Percentiles rank a stretch among this genome's conserved stretches.
phyloP scores from a whole-genome alignment of 2,329 filamentous ascomycete species.

The Mollisiaceae sp. region DNA sequence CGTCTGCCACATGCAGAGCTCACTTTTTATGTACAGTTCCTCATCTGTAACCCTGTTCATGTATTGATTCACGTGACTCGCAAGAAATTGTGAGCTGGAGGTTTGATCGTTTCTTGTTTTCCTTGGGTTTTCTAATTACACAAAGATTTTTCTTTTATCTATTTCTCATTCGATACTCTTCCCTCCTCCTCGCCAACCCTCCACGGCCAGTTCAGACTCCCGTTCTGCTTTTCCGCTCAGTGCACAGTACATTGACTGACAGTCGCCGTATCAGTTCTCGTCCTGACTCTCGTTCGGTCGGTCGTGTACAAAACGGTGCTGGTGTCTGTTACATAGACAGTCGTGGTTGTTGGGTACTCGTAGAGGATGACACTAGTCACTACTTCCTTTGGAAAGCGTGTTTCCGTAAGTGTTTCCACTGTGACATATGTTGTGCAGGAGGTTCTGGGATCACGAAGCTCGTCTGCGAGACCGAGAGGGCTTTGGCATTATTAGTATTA shows the following conservation, averaged over 20 bases:
- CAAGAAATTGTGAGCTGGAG: neutral
- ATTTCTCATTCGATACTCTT: neutral
- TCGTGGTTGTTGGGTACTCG: neutral
- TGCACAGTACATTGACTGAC: conserved; percentile 8
- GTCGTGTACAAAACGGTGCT: conserved; percentile 9
- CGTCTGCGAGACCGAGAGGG: neutral
- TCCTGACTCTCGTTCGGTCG: conserved; percentile 7
- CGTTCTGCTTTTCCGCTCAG: neutral
- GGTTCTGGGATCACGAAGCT: conserved; percentile 9
- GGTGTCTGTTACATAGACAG: conserved; percentile 7
- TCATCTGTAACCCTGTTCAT: neutral
- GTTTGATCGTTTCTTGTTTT: neutral
- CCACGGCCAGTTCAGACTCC: neutral
- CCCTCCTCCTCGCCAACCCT: no score
- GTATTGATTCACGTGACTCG: no score
- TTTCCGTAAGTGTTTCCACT: neutral
- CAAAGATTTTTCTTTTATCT: neutral
- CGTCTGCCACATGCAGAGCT: neutral
- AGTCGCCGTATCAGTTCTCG: conserved; percentile 10
- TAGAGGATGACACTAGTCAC: neutral
- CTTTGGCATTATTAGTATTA: neutral
- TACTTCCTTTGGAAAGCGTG: neutral
- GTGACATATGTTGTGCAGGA: conserved; percentile 7
- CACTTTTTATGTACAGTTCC: neutral
- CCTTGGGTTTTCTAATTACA: neutral